Conservation (phyloP, 2,329 filamentous ascomycete genomes). For the Calonectria fujianensis region DNA sequence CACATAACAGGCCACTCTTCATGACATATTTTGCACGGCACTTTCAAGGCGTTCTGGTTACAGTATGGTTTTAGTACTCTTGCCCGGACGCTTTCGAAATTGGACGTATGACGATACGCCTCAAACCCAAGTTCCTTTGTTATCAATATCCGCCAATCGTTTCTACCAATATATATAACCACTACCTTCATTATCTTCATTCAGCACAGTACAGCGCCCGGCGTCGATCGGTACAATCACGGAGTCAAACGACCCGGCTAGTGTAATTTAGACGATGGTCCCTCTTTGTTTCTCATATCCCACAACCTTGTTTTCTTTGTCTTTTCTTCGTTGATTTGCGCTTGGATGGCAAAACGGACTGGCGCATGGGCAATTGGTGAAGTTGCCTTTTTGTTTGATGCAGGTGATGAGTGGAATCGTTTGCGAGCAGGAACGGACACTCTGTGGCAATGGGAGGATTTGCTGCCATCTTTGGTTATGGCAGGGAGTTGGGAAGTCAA, state of each 20-base stretch:
- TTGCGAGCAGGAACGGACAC: conserved; percentile 43
- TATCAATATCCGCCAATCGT: conserved; percentile 46
- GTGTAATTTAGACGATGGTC: conserved; percentile 56
- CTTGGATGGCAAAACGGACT: conserved; percentile 52
- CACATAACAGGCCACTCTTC: conserved; percentile 41
- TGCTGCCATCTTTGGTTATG: conserved; percentile 49
- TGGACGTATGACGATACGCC: conserved; percentile 52
- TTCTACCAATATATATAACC: conserved; percentile 41
- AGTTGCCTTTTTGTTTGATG: conserved; percentile 41
- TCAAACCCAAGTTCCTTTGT: conserved; percentile 50
- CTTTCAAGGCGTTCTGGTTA: conserved; percentile 50
- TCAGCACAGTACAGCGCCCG: conserved; percentile 53
- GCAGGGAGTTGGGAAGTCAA: conserved; percentile 52
- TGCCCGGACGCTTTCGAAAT: conserved; percentile 38
- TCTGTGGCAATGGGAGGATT: conserved; percentile 41
- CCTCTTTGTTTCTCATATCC: conserved; percentile 46
- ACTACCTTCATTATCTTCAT: conserved; percentile 49
- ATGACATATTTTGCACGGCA: conserved; percentile 44
- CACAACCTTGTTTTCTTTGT: conserved; percentile 40
- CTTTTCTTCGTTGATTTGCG: conserved; percentile 45
- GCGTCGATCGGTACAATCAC: conserved; percentile 51
- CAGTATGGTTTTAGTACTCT: conserved; percentile 35
- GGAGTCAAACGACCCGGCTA: conserved; percentile 46
- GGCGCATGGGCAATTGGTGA: conserved; percentile 47
- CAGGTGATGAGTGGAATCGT: conserved; percentile 46